phyloP scores from a whole-genome alignment of 371 early-diverging fungal species.

The Mucor lusitanicus region DNA sequence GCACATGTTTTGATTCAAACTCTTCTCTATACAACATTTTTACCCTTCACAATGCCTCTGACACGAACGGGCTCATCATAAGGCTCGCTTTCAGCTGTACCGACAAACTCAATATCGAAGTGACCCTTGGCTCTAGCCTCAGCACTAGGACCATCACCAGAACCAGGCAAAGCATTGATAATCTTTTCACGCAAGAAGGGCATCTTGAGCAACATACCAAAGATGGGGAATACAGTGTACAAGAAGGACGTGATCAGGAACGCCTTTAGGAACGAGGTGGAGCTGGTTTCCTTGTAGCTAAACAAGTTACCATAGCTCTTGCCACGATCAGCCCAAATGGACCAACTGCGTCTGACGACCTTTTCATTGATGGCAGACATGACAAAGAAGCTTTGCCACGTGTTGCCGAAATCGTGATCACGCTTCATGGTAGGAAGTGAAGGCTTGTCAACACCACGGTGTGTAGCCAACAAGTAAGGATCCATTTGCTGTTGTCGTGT shows the following conservation, averaged over 20 bases:
- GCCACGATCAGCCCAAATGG: slow-evolving; percentile 46
- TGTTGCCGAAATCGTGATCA: slow-evolving; percentile 33
- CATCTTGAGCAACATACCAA: slow-evolving; percentile 33
- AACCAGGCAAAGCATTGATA: slow-evolving; percentile 49
- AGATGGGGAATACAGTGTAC: slow-evolving; percentile 35
- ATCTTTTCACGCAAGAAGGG: slow-evolving; percentile 47
- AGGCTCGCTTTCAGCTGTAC: slow-evolving; percentile 43
- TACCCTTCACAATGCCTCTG: slow-evolving; percentile 49
- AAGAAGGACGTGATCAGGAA: slow-evolving; percentile 41
- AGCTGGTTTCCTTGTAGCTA: slow-evolving; percentile 60
- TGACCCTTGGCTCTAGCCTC: slow-evolving; percentile 42
- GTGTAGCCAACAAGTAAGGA: slow-evolving; percentile 42
- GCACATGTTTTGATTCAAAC: too few relatives aligned
- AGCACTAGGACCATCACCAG: slow-evolving; percentile 66
- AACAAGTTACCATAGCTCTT: slow-evolving; percentile 59
- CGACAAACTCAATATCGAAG: slow-evolving; percentile 55
- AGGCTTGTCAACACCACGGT: slow-evolving; percentile 37
- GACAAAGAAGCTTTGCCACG: slow-evolving; percentile 66
- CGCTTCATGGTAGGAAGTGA: slow-evolving; percentile 23
- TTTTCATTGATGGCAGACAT: slow-evolving; percentile 60
- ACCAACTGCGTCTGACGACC: slow-evolving; percentile 59
- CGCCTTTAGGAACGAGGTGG: slow-evolving; percentile 39
- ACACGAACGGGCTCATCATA: slow-evolving; percentile 52
- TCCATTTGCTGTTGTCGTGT: slow-evolving; percentile 24
- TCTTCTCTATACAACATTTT: slow-evolving; percentile 35